A percentile compares a stretch with the other conserved stretches of the same genome.
phyloP scores from a whole-genome alignment of 1,139 yeast genomes.

The Yamadazyma trypodendri region DNA sequence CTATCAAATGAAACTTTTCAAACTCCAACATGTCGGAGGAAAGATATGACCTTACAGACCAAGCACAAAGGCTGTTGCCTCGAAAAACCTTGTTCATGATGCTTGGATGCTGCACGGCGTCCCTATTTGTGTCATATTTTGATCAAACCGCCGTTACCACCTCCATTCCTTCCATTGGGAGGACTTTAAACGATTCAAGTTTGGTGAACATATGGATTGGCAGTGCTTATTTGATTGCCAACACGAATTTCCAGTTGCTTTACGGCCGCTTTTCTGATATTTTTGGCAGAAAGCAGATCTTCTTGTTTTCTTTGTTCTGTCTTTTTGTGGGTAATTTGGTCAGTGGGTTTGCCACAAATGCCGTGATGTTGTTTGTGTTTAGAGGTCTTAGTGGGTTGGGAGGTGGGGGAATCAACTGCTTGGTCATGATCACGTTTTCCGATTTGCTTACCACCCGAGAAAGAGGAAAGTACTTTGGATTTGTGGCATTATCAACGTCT shows the following conservation, averaged over 20 bases:
- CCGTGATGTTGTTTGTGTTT: conserved; percentile 38
- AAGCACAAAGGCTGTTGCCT: conserved; percentile 14
- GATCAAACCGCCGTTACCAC: conserved; percentile 45
- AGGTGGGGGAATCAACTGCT: conserved; percentile 43
- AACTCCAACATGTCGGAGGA: conserved; percentile 1
- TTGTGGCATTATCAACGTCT: conserved; percentile 51
- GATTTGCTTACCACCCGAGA: conserved; percentile 42
- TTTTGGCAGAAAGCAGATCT: conserved; percentile 42
- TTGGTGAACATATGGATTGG: conserved; percentile 48
- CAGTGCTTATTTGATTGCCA: conserved; percentile 46
- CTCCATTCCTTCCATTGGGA: conserved; percentile 40
- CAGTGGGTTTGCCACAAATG: conserved; percentile 40
- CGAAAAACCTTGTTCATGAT: conserved; percentile 11
- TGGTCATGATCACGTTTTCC: conserved; percentile 44
- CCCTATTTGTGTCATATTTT: conserved; percentile 33
- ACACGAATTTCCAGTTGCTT: conserved; percentile 42
- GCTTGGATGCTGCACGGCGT: conserved; percentile 15
- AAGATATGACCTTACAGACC: conserved; percentile 11
- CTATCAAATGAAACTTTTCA: background rate
- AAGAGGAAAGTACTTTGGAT: conserved; percentile 46
- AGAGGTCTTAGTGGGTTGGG: conserved; percentile 47
- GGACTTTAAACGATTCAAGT: conserved; percentile 33
- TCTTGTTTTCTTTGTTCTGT: conserved; percentile 30
- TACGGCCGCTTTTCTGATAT: conserved; percentile 44
- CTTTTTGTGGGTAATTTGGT: conserved; percentile 40